A percentile compares a stretch with the other conserved stretches of the same genome.
Evolutionary conservation across 768 basidiomycete genomes (phyloP).

Genomic region (Termitomyces sp.): DNA sequence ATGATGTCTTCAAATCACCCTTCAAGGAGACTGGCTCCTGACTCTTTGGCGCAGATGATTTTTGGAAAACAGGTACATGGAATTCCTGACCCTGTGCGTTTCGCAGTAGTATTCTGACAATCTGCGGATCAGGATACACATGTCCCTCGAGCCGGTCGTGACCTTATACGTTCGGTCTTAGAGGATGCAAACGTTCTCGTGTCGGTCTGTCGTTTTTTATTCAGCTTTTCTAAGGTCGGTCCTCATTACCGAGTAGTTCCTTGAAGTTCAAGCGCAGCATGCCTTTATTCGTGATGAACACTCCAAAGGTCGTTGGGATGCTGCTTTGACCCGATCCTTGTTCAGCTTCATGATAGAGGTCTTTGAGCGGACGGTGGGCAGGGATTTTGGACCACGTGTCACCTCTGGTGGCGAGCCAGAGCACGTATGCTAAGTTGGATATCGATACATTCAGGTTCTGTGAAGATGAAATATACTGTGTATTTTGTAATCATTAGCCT

Average conservation of each 20-base stretch:
- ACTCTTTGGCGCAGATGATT: slow-evolving; percentile 62
- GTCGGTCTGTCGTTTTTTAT: slow-evolving; percentile 48
- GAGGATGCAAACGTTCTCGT: slow-evolving; percentile 74
- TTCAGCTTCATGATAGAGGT: slow-evolving; percentile 91
- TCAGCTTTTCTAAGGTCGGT: slow-evolving; percentile 1
- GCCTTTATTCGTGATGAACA: slow-evolving; percentile 93
- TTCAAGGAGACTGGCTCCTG: not conserved
- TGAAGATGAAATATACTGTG: not conserved
- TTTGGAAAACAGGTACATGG: slow-evolving; percentile 84
- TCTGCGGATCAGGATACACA: slow-evolving; percentile 73
- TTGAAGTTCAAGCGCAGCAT: slow-evolving; percentile 97
- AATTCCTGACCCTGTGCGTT: not conserved
- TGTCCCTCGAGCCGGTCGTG: slow-evolving; percentile 83
- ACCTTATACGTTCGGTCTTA: slow-evolving; percentile 76
- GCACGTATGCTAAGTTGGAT: slow-evolving; percentile 66
- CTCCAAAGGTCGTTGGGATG: slow-evolving; percentile 95
- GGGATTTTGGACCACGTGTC: slow-evolving; percentile 75
- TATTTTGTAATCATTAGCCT: not conserved
- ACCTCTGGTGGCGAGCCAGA: slow-evolving; percentile 48
- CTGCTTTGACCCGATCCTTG: slow-evolving; percentile 77
- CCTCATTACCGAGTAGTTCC: slow-evolving; percentile 48
- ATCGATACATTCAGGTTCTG: not conserved
- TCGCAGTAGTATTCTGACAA: slow-evolving; percentile 1
- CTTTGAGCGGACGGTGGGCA: slow-evolving; percentile 82
- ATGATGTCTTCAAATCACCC: slow-evolving; percentile 21